Conservation (phyloP, 176 grass and related monocot species). For the Ampelocalamus luodianensis region DNA sequence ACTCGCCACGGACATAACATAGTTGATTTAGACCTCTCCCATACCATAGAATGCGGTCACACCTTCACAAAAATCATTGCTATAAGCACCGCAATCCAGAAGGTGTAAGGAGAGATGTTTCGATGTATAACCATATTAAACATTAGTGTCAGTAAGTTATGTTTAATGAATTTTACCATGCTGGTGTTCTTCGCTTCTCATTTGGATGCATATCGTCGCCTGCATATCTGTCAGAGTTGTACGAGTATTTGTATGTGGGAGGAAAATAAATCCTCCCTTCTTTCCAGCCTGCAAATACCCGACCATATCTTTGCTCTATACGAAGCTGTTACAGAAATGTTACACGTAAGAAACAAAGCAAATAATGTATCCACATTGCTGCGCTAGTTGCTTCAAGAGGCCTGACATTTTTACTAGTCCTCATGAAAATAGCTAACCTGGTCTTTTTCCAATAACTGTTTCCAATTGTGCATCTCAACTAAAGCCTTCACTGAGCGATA, state of each 20-base stretch:
- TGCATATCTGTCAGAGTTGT: constrained; percentile 88
- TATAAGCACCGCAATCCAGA: constrained; percentile 19
- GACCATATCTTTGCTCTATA: constrained; percentile 90
- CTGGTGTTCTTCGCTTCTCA: constrained; percentile 84
- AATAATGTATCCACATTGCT: neutral
- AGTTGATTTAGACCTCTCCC: constrained; percentile 81
- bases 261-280: constrained; percentile 98
- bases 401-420: neutral
- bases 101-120: neutral
- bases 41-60: constrained; percentile 88
- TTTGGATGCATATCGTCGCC: constrained; percentile 84
- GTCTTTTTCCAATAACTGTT: constrained; percentile 84
- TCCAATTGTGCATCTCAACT: constrained; percentile 96
- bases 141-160: neutral
- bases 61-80: constrained; percentile 59
- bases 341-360: constrained; percentile 31
- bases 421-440: constrained; percentile 57
- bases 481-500: constrained; percentile 92
- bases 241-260: constrained; percentile 95
- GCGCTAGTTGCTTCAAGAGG: neutral
- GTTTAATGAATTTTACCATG: constrained; percentile 63
- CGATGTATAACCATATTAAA: neutral
- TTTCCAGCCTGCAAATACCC: constrained; percentile 86
- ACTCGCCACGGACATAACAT: constrained; percentile 89
- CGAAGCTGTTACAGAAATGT: constrained; percentile 64